Evolutionary conservation across 345 rosid species (phyloP).

Genomic region (Gossypium bickii): DNA sequence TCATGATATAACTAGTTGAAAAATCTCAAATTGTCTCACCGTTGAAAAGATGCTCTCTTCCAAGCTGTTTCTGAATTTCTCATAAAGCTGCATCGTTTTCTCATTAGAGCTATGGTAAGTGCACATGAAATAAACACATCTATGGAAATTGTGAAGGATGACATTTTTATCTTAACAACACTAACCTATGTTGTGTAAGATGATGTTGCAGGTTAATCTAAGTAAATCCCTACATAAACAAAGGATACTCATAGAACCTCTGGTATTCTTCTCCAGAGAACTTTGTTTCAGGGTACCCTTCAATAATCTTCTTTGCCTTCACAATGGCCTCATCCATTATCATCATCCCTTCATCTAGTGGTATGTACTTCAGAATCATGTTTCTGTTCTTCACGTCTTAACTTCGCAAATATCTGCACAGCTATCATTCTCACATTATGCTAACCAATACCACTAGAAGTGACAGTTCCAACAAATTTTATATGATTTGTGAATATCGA

Average conservation of each 20-base stretch:
- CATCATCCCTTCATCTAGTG: conserved; percentile 21
- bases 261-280: conserved; percentile 25
- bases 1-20: background rate
- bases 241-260: conserved; percentile 28
- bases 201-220: background rate
- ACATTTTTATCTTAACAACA: background rate
- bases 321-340: conserved; percentile 25
- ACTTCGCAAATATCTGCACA: conserved; percentile 6
- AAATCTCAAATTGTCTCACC: conserved; percentile 12
- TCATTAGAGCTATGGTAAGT: conserved; percentile 15
- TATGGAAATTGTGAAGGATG: conserved; percentile 18
- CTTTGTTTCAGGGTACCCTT: conserved; percentile 27
- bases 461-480: background rate
- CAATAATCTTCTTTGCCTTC: conserved; percentile 26
- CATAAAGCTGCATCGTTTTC: conserved; percentile 16
- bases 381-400: conserved; percentile 7
- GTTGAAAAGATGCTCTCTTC: conserved; percentile 23
- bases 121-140: conserved; percentile 28
- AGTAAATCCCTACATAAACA: background rate
- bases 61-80: conserved; percentile 24
- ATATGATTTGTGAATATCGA: background rate
- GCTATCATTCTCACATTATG: background rate
- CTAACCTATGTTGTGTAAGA: background rate
- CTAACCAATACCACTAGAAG: background rate
- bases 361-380: conserved; percentile 18